Evolutionary conservation across 345 rosid species (phyloP).

Genomic region (Abelmoschus esculentus): DNA sequence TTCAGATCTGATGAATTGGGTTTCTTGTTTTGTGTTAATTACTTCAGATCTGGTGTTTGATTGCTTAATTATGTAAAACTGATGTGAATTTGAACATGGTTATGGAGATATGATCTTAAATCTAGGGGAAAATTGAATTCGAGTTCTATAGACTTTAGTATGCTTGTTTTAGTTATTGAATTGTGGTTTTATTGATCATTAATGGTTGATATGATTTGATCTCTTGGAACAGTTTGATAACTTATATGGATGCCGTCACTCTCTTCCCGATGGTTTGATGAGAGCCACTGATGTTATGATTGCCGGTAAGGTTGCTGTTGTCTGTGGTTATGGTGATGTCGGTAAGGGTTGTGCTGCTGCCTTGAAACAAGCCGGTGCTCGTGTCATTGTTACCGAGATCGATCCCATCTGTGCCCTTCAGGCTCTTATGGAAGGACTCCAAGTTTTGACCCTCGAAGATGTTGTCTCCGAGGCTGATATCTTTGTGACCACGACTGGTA

Average conservation of each 20-base stretch:
- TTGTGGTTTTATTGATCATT: not conserved
- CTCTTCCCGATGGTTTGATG: constrained; percentile 97
- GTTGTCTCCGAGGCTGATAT: constrained; percentile 70
- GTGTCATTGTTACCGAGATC: constrained; percentile 81
- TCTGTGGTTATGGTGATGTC: constrained; percentile 86
- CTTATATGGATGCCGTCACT: constrained; percentile 96
- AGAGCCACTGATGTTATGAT: constrained; percentile 98
- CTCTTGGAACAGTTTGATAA: constrained; percentile 61
- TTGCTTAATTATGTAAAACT: too few relatives aligned
- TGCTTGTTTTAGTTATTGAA: not conserved
- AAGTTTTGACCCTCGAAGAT: constrained; percentile 67
- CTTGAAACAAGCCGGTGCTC: constrained; percentile 84
- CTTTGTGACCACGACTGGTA: constrained; percentile 89
- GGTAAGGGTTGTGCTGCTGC: constrained; percentile 98
- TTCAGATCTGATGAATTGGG: not conserved
- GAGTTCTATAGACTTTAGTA: too few relatives aligned
- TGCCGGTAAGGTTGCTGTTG: constrained; percentile 78
- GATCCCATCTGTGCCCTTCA: constrained; percentile 95
- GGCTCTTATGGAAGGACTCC: constrained; percentile 89
- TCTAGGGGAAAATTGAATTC: too few relatives aligned
- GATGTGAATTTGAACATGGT: too few relatives aligned
- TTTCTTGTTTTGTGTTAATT: not conserved
- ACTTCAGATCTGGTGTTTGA: not conserved
- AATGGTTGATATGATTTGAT: not conserved
- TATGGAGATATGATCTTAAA: too few relatives aligned